Percentiles rank a stretch among this genome's conserved stretches.
phyloP scores from a whole-genome alignment of 768 basidiomycete species.

The Gymnopilus junonius region DNA sequence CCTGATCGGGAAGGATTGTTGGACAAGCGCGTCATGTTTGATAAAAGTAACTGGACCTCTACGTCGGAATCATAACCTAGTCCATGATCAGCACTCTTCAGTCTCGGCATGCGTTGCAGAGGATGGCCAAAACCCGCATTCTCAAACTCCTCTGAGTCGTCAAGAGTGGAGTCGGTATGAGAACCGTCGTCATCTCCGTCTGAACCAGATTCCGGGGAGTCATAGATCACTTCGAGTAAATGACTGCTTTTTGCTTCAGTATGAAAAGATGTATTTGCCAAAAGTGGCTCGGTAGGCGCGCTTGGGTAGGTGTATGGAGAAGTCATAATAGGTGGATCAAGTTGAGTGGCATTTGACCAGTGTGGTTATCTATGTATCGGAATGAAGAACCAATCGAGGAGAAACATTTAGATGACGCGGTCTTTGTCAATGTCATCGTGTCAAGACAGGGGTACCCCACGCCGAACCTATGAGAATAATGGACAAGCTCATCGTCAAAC shows the following conservation, averaged over 20 bases:
- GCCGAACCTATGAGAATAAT: not conserved
- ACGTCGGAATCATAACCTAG: slow-evolving; percentile 21
- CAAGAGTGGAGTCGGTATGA: slow-evolving; percentile 37
- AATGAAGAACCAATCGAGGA: slow-evolving; percentile 19
- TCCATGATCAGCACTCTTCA: slow-evolving; percentile 29
- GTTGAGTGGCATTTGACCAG: not conserved
- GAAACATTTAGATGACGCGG: slow-evolving; percentile 17
- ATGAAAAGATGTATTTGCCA: not conserved
- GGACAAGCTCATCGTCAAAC: not conserved
- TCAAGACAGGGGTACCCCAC: slow-evolving; percentile 9
- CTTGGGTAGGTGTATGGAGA: not conserved
- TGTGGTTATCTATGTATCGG: not conserved
- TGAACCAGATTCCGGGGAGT: slow-evolving; percentile 24
- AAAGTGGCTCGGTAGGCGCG: not conserved
- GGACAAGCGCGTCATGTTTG: slow-evolving; percentile 18
- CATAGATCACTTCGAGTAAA: slow-evolving; percentile 23
- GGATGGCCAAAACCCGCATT: slow-evolving; percentile 34
- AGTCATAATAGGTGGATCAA: not conserved
- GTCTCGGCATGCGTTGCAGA: slow-evolving; percentile 37
- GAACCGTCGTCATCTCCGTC: slow-evolving; percentile 14
- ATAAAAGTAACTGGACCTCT: slow-evolving; percentile 25
- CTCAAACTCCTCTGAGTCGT: slow-evolving; percentile 25
- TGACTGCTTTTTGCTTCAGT: slow-evolving; percentile 5
- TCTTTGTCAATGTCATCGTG: not conserved
- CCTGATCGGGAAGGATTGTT: slow-evolving; percentile 21